Evolutionary conservation across 768 basidiomycete species (phyloP), one percentile per base, ranked within the genome.

Genomic region (Holtermanniella nyarrowii): DNA sequence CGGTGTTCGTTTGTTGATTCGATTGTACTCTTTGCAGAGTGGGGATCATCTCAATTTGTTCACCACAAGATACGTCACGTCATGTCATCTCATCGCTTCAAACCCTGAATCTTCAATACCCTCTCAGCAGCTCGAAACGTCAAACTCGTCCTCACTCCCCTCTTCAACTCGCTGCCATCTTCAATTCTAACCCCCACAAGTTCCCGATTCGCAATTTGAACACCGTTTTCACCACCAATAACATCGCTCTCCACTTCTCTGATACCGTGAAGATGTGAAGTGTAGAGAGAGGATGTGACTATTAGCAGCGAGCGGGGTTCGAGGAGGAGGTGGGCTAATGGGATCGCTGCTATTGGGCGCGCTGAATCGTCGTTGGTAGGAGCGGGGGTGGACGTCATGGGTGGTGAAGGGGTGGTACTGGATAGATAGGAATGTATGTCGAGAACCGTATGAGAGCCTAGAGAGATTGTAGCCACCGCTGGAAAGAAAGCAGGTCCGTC

Each of bases 401-500:
- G 68, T 54, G 54, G 62, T 1, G 59, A 64, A n/a, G 68, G 63
- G 1, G 53, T 48, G 5, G 56, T 49, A 14, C 57, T 55, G 2
- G 62, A 56, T n/a, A 66, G 49, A 61, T 87, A 87, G 48, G 76
- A 77, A 65, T 87, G 87, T 65, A 93, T 86, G 71, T 88, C 79
- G 58, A 96, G 83, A 50, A 88, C 75, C 2, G 84, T 75, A 68
- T 90, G 87, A 1, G 87, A 85, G 40, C 84, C 83, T 52, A 95
- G 73, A 13, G 90, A 89, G 46, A 96, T 73, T n/a, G 91, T 95
- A 1, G 87, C 84, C 1, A 95, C 90, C 3, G 84, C 80, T 0
- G 90, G 87, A 62, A 82, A 74, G 72, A 93, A 96, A 16, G 82
- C 79, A 1, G 88, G 84, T 0, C 91, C 89, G 68, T 96, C 90